Evolutionary conservation across 2,329 filamentous ascomycete genomes (phyloP), one percentile per base, ranked within the genome.

Genomic region (Venturia asperata): DNA sequence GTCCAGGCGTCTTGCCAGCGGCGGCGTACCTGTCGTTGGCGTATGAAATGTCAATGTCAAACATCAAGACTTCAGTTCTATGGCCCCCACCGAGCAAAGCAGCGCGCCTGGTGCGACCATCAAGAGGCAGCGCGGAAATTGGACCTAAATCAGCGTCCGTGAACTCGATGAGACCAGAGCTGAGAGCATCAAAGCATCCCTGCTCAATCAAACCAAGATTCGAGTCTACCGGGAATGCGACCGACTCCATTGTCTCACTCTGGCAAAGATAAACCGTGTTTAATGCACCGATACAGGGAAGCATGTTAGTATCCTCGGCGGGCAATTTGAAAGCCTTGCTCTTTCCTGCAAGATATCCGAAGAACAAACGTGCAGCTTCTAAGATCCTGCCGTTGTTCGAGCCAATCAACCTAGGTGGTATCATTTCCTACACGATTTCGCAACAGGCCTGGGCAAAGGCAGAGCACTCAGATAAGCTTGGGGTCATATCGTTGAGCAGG

Each of bases 261-360:
- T 41, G 39, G 11, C 9, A 41, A 41, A 41, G 39, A 41, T 9
- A 5, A 2, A 41, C 39, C 39, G 9, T 11, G 2, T 41, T 41
- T 15, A 41, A 41, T 2, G 4, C 39, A 41, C 39, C 39, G 15
- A 41, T 10, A 9, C 11, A 21, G 11, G 39, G 39, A 10, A 5
- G 15, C 39, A 68, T 55, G 6, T 64, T 65, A 3, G 72, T 74
- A 58, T 70, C 67, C 9, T 74, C 64, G 19, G 71, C 68, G 34
- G 69, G 62, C 63, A 70, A 67, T 3, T 72, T 75, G 58, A 71
- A 69, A 27, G 71, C 67, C 45, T 70, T 71, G 30, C 71, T 73
- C 66, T 74, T 75, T 64, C 75, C 74, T 2, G 75, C 66, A 24
- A 76, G 67, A 45, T 75, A 71, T n/a, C 74, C 74, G 63, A 76